Conservation (phyloP, 129 eudicot genomes). For the Flaveria linearis region DNA sequence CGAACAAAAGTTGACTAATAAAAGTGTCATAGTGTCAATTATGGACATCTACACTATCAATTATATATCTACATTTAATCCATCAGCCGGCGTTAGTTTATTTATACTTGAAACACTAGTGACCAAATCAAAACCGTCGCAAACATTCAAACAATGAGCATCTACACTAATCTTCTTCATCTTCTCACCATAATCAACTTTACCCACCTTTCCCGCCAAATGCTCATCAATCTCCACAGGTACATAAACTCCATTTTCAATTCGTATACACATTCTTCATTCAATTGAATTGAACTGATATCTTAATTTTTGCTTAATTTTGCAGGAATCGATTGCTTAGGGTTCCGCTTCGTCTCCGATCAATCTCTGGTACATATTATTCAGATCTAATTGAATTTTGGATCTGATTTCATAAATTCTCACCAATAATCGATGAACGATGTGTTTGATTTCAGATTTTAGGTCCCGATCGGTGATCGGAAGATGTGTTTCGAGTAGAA, state of each 20-base stretch:
- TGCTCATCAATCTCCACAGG: conserved; percentile 22
- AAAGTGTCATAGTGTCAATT: neutral
- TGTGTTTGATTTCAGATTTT: conserved; percentile 28
- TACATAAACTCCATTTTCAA: neutral
- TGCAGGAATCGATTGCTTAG: conserved; percentile 24
- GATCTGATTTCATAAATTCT: neutral
- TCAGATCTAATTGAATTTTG: neutral
- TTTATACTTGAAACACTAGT: neutral
- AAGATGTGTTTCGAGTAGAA: conserved; percentile 39
- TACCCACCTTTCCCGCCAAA: conserved; percentile 19
- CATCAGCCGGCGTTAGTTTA: neutral
- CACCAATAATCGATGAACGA: neutral
- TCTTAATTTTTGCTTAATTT: neutral
- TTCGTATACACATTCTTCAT: neutral
- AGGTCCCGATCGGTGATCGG: conserved; percentile 28
- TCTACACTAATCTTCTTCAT: conserved; percentile 20
- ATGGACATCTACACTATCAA: neutral
- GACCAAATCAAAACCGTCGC: neutral
- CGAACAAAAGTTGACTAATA: neutral
- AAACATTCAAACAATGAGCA: conserved; percentile 7
- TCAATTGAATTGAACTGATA: neutral
- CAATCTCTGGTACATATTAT: conserved; percentile 19
- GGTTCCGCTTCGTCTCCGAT: conserved; percentile 16
- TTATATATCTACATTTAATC: neutral
- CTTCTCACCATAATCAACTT: conserved; percentile 18